Base-by-base conservation (phyloP, 1,139 yeast genomes). In the Taphrina deformans region DNA sequence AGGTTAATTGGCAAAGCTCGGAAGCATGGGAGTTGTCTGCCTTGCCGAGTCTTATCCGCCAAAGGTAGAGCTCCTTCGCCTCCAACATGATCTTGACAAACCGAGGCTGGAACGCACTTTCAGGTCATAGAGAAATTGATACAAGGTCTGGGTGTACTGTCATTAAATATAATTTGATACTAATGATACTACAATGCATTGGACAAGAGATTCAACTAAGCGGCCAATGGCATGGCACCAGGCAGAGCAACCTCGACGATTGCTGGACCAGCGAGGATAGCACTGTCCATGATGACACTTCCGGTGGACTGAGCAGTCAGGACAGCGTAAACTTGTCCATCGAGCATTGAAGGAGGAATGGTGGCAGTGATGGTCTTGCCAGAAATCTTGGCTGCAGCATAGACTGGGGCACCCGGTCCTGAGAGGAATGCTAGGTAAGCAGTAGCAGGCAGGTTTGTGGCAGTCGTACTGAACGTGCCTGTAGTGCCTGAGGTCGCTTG, bases 401-500 rank as follows among this genome's bases (percentile, higher is more conserved):
- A 55, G 33, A 48, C 41, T 14, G 62, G 58, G 2, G 53, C 59
- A 5, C 56, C 31, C 35, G 67, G 48, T 21, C 68, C 69, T 44
- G 66, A 64, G 12, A 67, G 63, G 59, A 66, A 67, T 14, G 69
- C 66, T 14, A 56, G 62, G 46, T 29, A 67, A 16, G 31, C 44
- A 1, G 41, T n/a, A 9, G 61, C 33, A 24, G 65, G 56, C 7
- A 44, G 41, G 4, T 40, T 33, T 6, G 58, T 52, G 10, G 55
- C 52, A 4, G 23, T 46, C 12, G 68, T 55, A 26, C 56, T 45
- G 65, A 67, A 62, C 29, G 41, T 55, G 41, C 64, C 67, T 16
- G 51, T 33, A 69, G 71, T 70, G 27, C 69, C 73, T 18, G 69
- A 73, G 35, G 72, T 71, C 71, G 70, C 70, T 66, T 70, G 73